Conservation (phyloP, 305 asterid species). For the Plantago coronopus region DNA sequence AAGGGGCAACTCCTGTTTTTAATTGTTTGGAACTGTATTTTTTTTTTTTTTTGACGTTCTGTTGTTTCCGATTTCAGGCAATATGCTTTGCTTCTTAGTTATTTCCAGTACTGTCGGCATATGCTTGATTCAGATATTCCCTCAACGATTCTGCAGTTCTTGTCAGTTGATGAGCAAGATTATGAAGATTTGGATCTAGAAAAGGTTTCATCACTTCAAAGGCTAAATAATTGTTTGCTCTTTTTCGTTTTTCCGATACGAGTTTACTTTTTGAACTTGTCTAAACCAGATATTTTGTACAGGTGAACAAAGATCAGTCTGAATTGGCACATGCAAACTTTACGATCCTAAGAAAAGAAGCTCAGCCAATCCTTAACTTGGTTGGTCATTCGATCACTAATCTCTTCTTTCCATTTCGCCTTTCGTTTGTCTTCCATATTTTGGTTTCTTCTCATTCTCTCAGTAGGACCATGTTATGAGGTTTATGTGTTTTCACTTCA, state of each 20-base stretch:
- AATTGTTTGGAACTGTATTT: conserved; percentile 13
- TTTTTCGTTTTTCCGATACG: not conserved
- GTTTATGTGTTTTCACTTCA: not conserved
- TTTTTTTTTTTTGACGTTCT: conserved; percentile 23
- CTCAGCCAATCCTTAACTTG: conserved; percentile 73
- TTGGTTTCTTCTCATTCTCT: not conserved
- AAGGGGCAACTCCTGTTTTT: conserved; percentile 13
- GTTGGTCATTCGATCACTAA: conserved; percentile 37
- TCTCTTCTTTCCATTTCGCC: conserved; percentile 12
- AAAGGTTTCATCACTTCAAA: conserved; percentile 51
- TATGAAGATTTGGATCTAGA: conserved; percentile 75
- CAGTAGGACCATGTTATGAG: conserved; percentile 5
- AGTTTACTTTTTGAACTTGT: not conserved
- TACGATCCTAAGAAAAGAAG: conserved; percentile 77
- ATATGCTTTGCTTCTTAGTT: conserved; percentile 91
- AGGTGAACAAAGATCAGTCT: conserved; percentile 89
- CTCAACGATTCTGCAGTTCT: conserved; percentile 58
- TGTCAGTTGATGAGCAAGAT: conserved; percentile 73
- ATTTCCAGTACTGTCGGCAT: conserved; percentile 91
- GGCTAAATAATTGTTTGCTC: conserved; percentile 8
- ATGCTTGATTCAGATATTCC: conserved; percentile 88
- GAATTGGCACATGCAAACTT: conserved; percentile 77
- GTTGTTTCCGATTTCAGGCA: conserved; percentile 56
- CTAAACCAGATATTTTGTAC: conserved; percentile 21
- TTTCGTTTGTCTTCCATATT: not conserved